These are phyloP conservation scores for Sporothrix inflata DNA, from an alignment of 2,329 filamentous ascomycete genomes.

Conservation along the genomic window DNA sequence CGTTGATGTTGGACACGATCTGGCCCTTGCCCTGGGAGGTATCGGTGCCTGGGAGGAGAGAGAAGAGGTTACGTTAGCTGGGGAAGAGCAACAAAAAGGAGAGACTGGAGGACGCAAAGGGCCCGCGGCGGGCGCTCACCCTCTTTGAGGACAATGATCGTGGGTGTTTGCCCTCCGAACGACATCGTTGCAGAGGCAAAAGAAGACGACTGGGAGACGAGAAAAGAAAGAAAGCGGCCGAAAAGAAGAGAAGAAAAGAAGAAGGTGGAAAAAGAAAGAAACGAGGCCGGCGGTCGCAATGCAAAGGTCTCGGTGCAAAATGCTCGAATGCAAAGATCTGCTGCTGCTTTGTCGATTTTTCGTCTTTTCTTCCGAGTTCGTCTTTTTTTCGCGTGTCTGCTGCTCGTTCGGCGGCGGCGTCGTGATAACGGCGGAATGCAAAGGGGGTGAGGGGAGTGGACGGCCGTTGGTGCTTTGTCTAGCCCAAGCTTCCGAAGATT, in stretches of 20 bases:
- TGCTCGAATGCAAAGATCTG: neutral
- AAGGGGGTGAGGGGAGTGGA: neutral
- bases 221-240: neutral
- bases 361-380: neutral
- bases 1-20: constrained; percentile 97
- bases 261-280: neutral
- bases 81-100: constrained; percentile 35
- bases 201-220: neutral
- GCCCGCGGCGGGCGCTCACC: constrained; percentile 54
- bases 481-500: constrained; percentile 22
- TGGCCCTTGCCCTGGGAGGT: constrained; percentile 96
- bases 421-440: constrained; percentile 11
- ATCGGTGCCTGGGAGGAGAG: constrained; percentile 75
- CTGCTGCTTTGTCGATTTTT: neutral
- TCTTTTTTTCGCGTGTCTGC: neutral
- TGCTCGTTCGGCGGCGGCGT: neutral
- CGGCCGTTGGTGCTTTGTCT: neutral
- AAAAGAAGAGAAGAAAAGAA: neutral
- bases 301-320: neutral
- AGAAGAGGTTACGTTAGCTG: neutral
- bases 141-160: constrained; percentile 97
- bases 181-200: constrained; percentile 65
- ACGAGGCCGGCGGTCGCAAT: neutral
- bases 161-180: constrained; percentile 96
- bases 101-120: constrained; percentile 43